Base-by-base conservation (phyloP, 2,329 filamentous ascomycete genomes). In the Incumbomyces delicatus region DNA sequence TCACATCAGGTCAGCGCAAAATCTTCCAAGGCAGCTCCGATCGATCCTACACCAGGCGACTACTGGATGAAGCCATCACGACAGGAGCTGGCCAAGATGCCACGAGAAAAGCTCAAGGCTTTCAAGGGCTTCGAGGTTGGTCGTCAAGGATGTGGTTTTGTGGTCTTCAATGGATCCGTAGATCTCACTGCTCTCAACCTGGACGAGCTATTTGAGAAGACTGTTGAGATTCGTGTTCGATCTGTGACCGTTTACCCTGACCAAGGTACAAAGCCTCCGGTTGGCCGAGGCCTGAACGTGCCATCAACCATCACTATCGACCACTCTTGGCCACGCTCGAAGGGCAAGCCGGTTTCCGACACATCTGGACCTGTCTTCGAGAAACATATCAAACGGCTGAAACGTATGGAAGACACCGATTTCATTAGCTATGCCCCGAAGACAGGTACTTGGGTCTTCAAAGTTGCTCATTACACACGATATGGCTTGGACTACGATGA, bases 381-480 rank as follows among this genome's bases (percentile, higher is more conserved):
- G 32, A 94, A 88, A 66, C 92, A 98, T 64, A 68, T 95, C 47
- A 79, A 83, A 50, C 83, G 86, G 45, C 77, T 98, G 18, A 85
- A 81, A 71, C 79, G 77, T 49, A 87, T 95, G 32, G 70, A 72
- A 7, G 83, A 87, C 62, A 96, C 92, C 0, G 79, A 80, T 3
- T 96, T 95, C 58, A 73, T 89, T 57, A 74, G 75, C 58, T 98
- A 95, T 64, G 77, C 94, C 53, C 72, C 74, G 48, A 74, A 86
- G 1, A 88, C 81, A 44, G 92, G 90, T 44, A 77, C 85, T 39
- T 98, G 94, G 94, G 78, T 78, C 12, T 98, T 98, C 69, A 80
- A 74, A 8, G 92, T 98, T n/a, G 81, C 90, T 59, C 92, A 98
- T 65, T 98, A 94, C 64, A 96, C 90, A 1, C 95, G 88, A 1